Conservation (phyloP, 2,329 filamentous ascomycete species). For the Neonectria sp. region DNA sequence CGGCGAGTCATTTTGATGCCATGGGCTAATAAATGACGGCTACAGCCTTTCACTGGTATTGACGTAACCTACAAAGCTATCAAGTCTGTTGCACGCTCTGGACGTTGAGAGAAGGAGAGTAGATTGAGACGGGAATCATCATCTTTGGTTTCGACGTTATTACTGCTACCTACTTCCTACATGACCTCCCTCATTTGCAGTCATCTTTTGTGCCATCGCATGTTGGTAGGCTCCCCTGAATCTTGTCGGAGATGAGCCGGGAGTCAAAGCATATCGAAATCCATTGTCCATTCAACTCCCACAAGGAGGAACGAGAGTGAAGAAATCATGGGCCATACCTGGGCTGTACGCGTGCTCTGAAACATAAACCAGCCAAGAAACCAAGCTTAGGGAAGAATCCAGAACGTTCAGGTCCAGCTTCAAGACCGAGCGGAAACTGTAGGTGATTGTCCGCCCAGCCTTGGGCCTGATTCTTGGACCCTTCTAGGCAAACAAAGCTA, state of each 20-base stretch:
- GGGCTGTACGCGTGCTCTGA: not conserved
- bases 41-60: not conserved
- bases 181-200: not conserved
- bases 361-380: not conserved
- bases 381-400: not conserved
- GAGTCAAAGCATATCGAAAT: not conserved
- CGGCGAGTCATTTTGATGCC: slow-evolving; percentile 1
- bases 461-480: not conserved
- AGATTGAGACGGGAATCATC: not conserved
- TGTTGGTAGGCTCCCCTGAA: not conserved
- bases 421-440: not conserved
- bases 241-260: not conserved
- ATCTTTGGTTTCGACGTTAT: not conserved
- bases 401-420: not conserved
- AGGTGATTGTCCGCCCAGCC: not conserved
- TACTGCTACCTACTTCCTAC: slow-evolving; percentile 1
- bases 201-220: not conserved
- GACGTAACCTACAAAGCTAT: not conserved
- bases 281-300: not conserved
- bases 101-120: not conserved
- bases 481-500: not conserved
- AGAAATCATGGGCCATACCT: not conserved
- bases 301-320: slow-evolving; percentile 4
- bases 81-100: not conserved
- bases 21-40: not conserved